Evolutionary conservation across 2,329 filamentous ascomycete genomes (phyloP).

Genomic region (Fusarium transvaalense): DNA sequence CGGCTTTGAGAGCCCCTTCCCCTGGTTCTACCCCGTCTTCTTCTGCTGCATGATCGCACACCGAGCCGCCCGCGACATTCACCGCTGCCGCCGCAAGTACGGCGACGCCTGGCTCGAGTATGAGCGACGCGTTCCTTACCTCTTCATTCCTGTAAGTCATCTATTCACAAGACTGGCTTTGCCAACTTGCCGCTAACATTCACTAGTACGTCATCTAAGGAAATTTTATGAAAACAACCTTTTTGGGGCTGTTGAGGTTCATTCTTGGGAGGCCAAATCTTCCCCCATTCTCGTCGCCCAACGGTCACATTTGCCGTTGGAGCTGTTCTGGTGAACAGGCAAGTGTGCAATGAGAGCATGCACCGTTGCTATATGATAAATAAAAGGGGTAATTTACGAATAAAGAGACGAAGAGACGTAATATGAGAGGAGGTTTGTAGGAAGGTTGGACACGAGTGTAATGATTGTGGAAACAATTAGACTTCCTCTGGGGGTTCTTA

Average conservation of each 20-base stretch:
- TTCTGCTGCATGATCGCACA: conserved; percentile 86
- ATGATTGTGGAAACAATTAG: neutral
- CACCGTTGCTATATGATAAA: conserved; percentile 1
- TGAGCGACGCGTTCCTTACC: conserved; percentile 80
- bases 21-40: conserved; percentile 92
- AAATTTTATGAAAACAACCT: neutral
- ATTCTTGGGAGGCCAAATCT: neutral
- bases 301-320: neutral
- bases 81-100: conserved; percentile 83
- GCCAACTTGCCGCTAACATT: conserved; percentile 26
- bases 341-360: neutral
- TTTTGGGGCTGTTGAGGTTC: neutral
- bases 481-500: neutral
- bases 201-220: conserved; percentile 59
- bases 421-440: conserved; percentile 10
- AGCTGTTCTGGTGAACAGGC: conserved; percentile 3
- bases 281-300: conserved; percentile 13
- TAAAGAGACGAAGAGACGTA: conserved; percentile 33
- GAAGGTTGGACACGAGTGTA: neutral
- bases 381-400: conserved; percentile 9
- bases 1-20: conserved; percentile 77
- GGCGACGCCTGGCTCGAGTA: conserved; percentile 86
- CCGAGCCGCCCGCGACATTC: conserved; percentile 80
- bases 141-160: conserved; percentile 79
- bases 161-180: too few species aligned